Conservation (phyloP, 2,329 filamentous ascomycete genomes). For the Beauveria sp. region DNA sequence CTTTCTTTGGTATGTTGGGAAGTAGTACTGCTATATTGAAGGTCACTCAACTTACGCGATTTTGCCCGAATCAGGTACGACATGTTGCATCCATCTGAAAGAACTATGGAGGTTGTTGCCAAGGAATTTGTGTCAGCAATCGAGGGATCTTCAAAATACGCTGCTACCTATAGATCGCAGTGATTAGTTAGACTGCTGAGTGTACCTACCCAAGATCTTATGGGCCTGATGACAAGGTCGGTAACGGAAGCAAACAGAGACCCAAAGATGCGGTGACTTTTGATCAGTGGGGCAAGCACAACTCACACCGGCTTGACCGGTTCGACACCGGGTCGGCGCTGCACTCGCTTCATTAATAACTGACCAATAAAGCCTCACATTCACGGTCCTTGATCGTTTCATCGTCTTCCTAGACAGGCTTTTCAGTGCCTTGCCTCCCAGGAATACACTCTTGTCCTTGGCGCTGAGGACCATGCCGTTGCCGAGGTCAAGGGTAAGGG, state of each 20-base stretch:
- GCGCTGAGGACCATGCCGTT: neutral
- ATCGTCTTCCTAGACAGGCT: too few species aligned
- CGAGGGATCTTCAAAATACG: conserved; percentile 32
- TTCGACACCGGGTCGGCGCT: neutral
- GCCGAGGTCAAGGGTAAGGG: conserved; percentile 6
- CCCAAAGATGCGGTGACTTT: neutral
- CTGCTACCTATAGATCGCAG: conserved; percentile 13
- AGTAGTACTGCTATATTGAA: too few species aligned
- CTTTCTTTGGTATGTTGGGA: conserved; percentile 53
- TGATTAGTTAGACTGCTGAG: neutral
- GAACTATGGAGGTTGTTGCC: conserved; percentile 39
- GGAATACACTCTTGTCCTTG: neutral
- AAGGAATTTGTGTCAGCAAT: conserved; percentile 34
- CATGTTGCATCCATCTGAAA: conserved; percentile 62
- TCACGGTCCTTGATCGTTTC: too few species aligned
- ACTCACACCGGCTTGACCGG: neutral
- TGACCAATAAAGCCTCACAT: too few species aligned
- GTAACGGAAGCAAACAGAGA: neutral
- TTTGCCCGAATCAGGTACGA: conserved; percentile 39
- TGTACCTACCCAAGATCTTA: too few species aligned
- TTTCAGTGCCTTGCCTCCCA: too few species aligned
- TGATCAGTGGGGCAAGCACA: neutral
- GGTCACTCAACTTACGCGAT: neutral
- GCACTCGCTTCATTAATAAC: neutral
- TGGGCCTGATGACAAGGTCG: neutral